Conservation (phyloP, 2,329 filamentous ascomycete genomes). For the Alternaria triticina region DNA sequence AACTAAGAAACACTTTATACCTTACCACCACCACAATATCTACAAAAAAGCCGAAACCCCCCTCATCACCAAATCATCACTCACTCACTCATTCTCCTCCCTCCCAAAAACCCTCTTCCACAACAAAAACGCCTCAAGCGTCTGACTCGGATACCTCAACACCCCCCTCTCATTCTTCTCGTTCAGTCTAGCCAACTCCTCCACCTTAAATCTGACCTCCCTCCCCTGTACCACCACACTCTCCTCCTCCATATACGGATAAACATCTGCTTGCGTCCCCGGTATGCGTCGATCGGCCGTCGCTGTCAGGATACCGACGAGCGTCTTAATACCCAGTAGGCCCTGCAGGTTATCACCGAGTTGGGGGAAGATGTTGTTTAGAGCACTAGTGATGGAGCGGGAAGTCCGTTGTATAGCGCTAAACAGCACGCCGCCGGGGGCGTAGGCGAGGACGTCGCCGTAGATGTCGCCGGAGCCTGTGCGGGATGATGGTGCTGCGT, state of each 20-base stretch:
- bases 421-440: conserved; percentile 33
- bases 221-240: conserved; percentile 10
- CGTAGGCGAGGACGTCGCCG: conserved; percentile 35
- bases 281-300: conserved; percentile 44
- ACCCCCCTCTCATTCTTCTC: conserved; percentile 24
- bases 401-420: conserved; percentile 22
- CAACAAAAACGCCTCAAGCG: conserved; percentile 33
- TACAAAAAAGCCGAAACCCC: background rate
- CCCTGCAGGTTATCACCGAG: conserved; percentile 38
- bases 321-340: conserved; percentile 35
- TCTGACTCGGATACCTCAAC: conserved; percentile 40
- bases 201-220: conserved; percentile 16
- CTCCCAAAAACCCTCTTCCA: conserved; percentile 37
- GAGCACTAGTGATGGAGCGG: conserved; percentile 7
- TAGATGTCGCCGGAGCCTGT: conserved; percentile 46
- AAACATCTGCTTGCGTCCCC: conserved; percentile 31
- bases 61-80: too few relatives aligned
- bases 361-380: conserved; percentile 31
- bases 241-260: conserved; percentile 28
- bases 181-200: conserved; percentile 23
- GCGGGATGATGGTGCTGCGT: background rate
- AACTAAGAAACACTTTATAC: background rate
- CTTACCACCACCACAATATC: background rate
- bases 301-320: conserved; percentile 37
- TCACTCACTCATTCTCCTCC: background rate